Conservation (phyloP, 768 basidiomycete genomes). For the Tricholoma saponaceum region DNA sequence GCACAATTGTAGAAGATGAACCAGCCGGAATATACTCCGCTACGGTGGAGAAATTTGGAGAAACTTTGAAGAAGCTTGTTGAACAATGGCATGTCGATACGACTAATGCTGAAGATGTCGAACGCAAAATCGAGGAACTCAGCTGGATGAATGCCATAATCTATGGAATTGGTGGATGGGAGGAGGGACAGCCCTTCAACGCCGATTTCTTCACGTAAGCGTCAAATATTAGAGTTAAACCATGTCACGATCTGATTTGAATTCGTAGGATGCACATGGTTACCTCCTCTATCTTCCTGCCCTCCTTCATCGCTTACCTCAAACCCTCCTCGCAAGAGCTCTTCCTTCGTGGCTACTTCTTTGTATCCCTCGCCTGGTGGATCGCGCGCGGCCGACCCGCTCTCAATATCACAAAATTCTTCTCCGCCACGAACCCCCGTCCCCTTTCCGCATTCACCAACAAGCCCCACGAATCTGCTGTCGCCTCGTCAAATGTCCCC, state of each 20-base stretch:
- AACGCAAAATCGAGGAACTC: constrained; percentile 16
- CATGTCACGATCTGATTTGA: background rate
- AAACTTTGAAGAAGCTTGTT: constrained; percentile 8
- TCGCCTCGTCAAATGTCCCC: constrained; percentile 25
- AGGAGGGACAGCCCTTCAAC: constrained; percentile 12
- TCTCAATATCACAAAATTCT: constrained; percentile 49
- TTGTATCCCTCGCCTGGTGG: constrained; percentile 49
- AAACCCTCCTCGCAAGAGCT: constrained; percentile 40
- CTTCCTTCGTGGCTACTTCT: constrained; percentile 59
- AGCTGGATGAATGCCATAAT: constrained; percentile 18
- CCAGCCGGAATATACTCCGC: constrained; percentile 4
- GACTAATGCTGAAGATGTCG: constrained; percentile 9
- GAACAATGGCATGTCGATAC: constrained; percentile 15
- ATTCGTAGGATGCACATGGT: constrained; percentile 53
- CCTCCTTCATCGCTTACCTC: constrained; percentile 40
- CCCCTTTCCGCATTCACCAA: constrained; percentile 14
- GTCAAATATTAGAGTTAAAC: background rate
- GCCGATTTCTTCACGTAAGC: constrained; percentile 23
- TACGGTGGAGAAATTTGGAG: constrained; percentile 11
- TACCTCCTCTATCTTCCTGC: constrained; percentile 50
- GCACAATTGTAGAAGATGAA: constrained; percentile 7
- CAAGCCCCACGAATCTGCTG: constrained; percentile 18
- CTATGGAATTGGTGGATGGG: constrained; percentile 18
- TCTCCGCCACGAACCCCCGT: constrained; percentile 40
- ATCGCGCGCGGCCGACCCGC: constrained; percentile 52